Conservation (phyloP, 352 stramenopile species). For the Phytopythium montanum region DNA sequence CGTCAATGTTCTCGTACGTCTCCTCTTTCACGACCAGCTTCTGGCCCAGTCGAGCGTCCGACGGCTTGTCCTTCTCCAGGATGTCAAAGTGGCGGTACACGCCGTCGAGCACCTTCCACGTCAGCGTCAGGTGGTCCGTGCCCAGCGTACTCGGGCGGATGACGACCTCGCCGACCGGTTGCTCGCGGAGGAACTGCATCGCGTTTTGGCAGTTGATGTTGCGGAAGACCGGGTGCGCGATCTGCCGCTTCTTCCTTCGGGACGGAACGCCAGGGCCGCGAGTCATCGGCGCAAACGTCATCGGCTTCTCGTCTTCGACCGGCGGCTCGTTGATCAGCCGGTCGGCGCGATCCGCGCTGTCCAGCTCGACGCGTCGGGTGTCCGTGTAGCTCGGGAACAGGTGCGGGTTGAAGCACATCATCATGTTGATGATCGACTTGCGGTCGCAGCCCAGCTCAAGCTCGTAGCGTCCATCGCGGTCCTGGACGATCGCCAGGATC, state of each 20-base stretch:
- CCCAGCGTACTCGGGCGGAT: conserved; percentile 83
- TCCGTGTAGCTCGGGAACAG: conserved; percentile 55
- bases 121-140: conserved; percentile 82
- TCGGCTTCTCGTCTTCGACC: conserved; percentile 71
- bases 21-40: conserved; percentile 87
- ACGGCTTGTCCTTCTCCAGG: conserved; percentile 85
- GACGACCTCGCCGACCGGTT: conserved; percentile 78
- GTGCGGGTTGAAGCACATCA: conserved; percentile 67
- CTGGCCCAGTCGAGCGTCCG: conserved; percentile 73
- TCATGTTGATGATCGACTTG: conserved; percentile 66
- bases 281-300: conserved; percentile 28
- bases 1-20: conserved; percentile 84
- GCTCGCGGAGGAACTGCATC: conserved; percentile 79
- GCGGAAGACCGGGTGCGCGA: conserved; percentile 80
- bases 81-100: conserved; percentile 90
- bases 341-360: conserved; percentile 70
- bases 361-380: conserved; percentile 45
- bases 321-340: conserved; percentile 70
- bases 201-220: conserved; percentile 85
- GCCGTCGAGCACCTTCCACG: conserved; percentile 86
- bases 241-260: conserved; percentile 85
- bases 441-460: conserved; percentile 74
- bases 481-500: conserved; percentile 66
- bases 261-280: conserved; percentile 29
- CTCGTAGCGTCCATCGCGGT: conserved; percentile 73